A percentile compares a stretch with the other conserved stretches of the same genome.
These are phyloP conservation scores for Phialophora chinensis DNA, from an alignment of 2,329 filamentous ascomycete species.

Conservation along the genomic window DNA sequence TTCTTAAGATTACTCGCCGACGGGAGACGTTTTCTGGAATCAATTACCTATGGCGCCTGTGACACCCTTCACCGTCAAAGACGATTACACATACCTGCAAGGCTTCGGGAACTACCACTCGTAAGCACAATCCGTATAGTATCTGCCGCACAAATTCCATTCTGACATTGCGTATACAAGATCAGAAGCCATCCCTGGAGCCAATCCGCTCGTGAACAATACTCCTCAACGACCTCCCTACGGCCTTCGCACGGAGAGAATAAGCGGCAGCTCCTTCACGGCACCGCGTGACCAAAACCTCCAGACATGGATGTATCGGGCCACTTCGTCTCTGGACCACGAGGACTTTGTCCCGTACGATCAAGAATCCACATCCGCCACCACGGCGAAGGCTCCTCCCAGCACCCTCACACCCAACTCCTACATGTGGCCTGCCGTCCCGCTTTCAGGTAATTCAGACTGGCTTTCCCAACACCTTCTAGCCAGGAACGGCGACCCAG, in stretches of 20 bases:
- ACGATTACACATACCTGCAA: conserved; percentile 30
- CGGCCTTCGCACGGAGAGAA: conserved; percentile 43
- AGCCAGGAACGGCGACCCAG: conserved; percentile 63
- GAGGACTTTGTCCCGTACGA: conserved; percentile 35
- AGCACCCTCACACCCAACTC: conserved; percentile 37
- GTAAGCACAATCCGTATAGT: conserved; percentile 16
- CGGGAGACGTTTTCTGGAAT: background rate
- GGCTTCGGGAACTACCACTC: conserved; percentile 35
- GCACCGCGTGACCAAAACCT: conserved; percentile 63
- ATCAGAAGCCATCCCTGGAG: conserved; percentile 48
- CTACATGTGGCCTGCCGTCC: conserved; percentile 47
- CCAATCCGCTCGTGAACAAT: conserved; percentile 48
- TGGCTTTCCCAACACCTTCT: conserved; percentile 58
- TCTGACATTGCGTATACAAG: conserved; percentile 13
- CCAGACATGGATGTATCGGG: conserved; percentile 65
- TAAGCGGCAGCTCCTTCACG: conserved; percentile 62
- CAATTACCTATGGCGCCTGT: conserved; percentile 12
- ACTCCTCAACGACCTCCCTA: conserved; percentile 47
- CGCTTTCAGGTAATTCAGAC: conserved; percentile 54
- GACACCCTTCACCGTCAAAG: conserved; percentile 28
- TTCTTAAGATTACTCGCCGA: background rate
- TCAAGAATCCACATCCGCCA: background rate
- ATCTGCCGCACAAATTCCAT: background rate
- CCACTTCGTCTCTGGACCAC: conserved; percentile 62
- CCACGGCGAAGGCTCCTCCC: conserved; percentile 45